Base-by-base conservation (phyloP, 2,329 filamentous ascomycete species). In the Coleophoma cylindrospora region DNA sequence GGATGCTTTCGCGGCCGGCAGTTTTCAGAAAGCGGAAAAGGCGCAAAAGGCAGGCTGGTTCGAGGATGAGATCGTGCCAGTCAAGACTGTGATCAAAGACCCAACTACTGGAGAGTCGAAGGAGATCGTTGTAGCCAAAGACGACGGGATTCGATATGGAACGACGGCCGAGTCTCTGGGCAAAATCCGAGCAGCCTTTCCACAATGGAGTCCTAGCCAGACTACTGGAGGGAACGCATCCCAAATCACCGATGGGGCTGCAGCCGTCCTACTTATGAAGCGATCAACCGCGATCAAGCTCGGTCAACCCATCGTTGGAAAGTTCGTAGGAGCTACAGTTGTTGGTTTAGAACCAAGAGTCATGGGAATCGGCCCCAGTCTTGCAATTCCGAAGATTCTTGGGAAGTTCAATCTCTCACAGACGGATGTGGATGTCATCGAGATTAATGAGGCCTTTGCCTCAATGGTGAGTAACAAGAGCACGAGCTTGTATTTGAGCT, bases 401-500 rank as follows among this genome's bases (percentile, higher is more conserved):
- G 79, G 87, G 64, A 91, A 92, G 68, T 89, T 90, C 1, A 90
- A 90, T 52, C 81, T 97, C 61, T 75, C 74, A 65, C 87, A 84
- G 69, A 84, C 92, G 48, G 91, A 96, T 59, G 89, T 97, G 37
- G 92, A 97, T 67, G 90, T 97, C 64, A 96, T 81, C 67, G 92
- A 97, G 80, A 96, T 97, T 77, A 97, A 97, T 77, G 92, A 97
- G 80, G 92, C 92, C 1, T 97, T 97, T 70, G 92, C 92, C 41
- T 92, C 87, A 51, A 97, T 97, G 89, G 84, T 57, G 90, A 96
- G 79, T 95, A 12, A 38, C 3, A 27, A 8, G 27, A 27, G 9
- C 7, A 19, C 19, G 19, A 27, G 27, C 2, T 27, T 7, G 2
- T 27, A 6, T 27, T 27, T 27, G 27, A 10, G 6, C 27, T 5